These are phyloP conservation scores for Amanita exitialis DNA, from an alignment of 768 basidiomycete genomes.

Conservation along the genomic window DNA sequence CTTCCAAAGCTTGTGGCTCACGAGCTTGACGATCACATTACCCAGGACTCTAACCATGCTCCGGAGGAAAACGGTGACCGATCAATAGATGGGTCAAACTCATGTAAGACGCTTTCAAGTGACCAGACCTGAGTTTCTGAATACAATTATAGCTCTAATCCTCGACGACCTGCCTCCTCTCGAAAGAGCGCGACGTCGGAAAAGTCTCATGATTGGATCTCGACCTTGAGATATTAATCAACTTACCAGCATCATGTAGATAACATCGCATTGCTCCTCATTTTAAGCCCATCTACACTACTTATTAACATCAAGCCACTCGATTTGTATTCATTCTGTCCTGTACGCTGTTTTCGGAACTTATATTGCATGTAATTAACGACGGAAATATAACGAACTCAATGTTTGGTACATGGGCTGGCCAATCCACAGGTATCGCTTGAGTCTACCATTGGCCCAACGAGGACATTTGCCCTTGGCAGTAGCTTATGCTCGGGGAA, in stretches of 20 bases:
- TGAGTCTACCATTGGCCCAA: neutral
- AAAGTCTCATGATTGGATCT: slow-evolving; percentile 22
- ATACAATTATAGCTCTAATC: slow-evolving; percentile 24
- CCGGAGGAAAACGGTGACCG: slow-evolving; percentile 23
- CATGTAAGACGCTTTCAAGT: slow-evolving; percentile 23
- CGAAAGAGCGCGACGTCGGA: slow-evolving; percentile 54
- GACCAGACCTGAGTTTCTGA: slow-evolving; percentile 3
- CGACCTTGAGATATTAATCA: slow-evolving; percentile 14
- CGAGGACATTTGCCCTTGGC: neutral
- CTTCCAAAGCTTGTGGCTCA: slow-evolving; percentile 49
- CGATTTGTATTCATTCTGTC: slow-evolving; percentile 3
- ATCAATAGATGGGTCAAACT: slow-evolving; percentile 34
- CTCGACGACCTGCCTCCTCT: slow-evolving; percentile 53
- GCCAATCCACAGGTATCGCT: too few relatives aligned
- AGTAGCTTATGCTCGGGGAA: neutral
- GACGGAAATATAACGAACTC: neutral
- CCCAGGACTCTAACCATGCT: slow-evolving; percentile 16
- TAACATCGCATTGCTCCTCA: slow-evolving; percentile 1
- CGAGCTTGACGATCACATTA: slow-evolving; percentile 13
- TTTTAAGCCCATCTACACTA: slow-evolving; percentile 3
- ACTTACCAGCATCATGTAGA: neutral
- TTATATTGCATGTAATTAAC: slow-evolving; percentile 1
- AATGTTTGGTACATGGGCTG: neutral
- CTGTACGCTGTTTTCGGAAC: neutral
- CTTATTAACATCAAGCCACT: neutral